Conservation (phyloP, 352 stramenopile genomes). For the Pythium apleroticum region DNA sequence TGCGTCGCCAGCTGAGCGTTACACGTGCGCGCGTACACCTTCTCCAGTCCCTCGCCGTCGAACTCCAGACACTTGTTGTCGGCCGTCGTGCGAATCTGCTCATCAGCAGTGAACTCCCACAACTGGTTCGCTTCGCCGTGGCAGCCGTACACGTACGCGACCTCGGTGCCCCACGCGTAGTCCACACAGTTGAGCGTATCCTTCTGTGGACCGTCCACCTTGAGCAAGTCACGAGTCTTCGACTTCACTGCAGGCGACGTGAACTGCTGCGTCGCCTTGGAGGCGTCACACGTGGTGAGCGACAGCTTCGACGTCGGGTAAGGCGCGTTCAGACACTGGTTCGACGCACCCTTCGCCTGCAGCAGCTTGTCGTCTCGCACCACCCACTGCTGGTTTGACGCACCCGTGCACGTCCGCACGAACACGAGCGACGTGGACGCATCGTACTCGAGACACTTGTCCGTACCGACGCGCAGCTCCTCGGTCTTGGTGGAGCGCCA, state of each 20-base stretch:
- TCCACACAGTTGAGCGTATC: conserved; percentile 2
- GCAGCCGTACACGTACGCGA: background rate
- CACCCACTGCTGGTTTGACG: background rate
- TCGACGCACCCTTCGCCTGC: background rate
- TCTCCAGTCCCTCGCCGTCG: background rate
- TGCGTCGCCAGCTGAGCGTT: background rate
- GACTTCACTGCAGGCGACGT: conserved; percentile 1
- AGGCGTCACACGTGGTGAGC: background rate
- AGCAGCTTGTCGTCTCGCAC: conserved; percentile 1
- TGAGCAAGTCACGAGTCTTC: conserved; percentile 3
- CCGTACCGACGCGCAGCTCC: background rate
- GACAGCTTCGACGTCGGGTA: background rate
- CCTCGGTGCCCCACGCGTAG: background rate
- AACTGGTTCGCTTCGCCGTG: conserved; percentile 1
- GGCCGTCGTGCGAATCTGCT: conserved; percentile 1
- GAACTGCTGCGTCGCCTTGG: conserved; percentile 5
- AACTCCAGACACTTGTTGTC: background rate
- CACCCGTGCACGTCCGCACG: background rate
- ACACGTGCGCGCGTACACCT: background rate
- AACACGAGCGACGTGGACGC: background rate
- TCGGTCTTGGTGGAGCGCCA: background rate
- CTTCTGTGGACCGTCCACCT: conserved; percentile 1
- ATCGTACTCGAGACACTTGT: background rate
- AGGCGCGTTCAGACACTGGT: background rate
- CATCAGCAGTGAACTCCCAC: conserved; percentile 2